Conservation (phyloP, 495 filamentous ascomycete genomes). For the Tuber magnatum region DNA sequence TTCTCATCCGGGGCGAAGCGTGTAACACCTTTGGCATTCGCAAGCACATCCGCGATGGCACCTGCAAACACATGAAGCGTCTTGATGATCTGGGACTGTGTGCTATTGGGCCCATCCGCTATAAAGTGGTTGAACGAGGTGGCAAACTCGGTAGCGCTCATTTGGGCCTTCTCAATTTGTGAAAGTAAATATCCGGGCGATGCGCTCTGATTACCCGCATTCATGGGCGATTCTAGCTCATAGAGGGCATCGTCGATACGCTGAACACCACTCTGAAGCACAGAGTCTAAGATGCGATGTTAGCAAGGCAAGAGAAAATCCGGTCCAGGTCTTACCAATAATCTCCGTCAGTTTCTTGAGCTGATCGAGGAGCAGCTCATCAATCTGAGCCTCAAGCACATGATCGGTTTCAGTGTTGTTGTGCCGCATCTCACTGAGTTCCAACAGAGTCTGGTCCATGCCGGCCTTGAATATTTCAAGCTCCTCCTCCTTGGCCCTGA, state of each 20-base stretch:
- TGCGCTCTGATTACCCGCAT: conserved; percentile 96
- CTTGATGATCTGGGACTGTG: conserved; percentile 84
- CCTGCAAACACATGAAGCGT: conserved; percentile 83
- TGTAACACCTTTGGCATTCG: conserved; percentile 91
- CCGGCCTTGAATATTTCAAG: conserved; percentile 93
- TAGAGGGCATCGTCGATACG: conserved; percentile 95
- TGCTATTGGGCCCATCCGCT: conserved; percentile 89
- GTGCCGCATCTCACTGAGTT: conserved; percentile 70
- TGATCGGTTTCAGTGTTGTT: conserved; percentile 61
- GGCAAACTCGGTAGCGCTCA: conserved; percentile 89
- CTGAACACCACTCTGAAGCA: conserved; percentile 85
- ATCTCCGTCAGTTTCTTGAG: conserved; percentile 93
- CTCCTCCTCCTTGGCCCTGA: conserved; percentile 93
- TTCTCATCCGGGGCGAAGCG: conserved; percentile 92
- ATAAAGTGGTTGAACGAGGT: conserved; percentile 98
- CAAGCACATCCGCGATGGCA: conserved; percentile 85
- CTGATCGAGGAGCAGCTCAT: conserved; percentile 73
- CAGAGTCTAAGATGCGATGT: conserved; percentile 57
- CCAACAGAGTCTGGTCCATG: conserved; percentile 89
- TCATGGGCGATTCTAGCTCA: conserved; percentile 94
- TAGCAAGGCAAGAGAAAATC: not conserved
- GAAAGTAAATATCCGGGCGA: conserved; percentile 93
- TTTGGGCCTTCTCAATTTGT: conserved; percentile 93
- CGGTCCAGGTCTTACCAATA: conserved; percentile 46
- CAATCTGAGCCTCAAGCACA: conserved; percentile 82